Percentiles rank a stretch among this genome's conserved stretches.
These are phyloP conservation scores for Hortiboletus campestris DNA, from an alignment of 768 basidiomycete species.

Conservation along the genomic window DNA sequence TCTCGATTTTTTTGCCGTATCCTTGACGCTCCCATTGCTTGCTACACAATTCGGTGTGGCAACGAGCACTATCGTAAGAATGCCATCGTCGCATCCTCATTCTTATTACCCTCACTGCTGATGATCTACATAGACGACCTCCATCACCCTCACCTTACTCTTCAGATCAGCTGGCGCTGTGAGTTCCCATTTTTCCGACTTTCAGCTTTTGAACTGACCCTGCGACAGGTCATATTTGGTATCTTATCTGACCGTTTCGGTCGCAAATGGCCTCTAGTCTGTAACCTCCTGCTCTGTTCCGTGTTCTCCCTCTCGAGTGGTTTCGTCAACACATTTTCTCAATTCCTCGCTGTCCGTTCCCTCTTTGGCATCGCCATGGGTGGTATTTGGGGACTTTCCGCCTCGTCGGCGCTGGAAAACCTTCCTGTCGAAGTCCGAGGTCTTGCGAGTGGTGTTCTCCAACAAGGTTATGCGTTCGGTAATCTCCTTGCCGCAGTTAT, in stretches of 20 bases:
- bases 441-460: constrained; percentile 78
- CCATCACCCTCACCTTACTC: constrained; percentile 91
- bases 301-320: constrained; percentile 76
- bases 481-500: constrained; percentile 83
- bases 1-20: constrained; percentile 82
- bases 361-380: constrained; percentile 90
- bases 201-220: background rate
- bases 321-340: constrained; percentile 70
- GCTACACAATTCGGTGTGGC: constrained; percentile 45
- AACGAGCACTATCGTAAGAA: constrained; percentile 43
- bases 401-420: constrained; percentile 84
- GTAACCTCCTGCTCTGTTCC: constrained; percentile 68
- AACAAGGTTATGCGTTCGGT: constrained; percentile 87
- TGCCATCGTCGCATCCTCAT: background rate
- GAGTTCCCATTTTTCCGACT: constrained; percentile 10
- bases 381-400: constrained; percentile 83
- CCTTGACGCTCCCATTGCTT: constrained; percentile 52
- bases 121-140: constrained; percentile 49
- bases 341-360: constrained; percentile 80
- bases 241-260: constrained; percentile 86
- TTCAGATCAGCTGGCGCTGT: constrained; percentile 80
- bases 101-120: background rate
- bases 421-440: constrained; percentile 86
- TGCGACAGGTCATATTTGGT: constrained; percentile 63
- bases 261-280: constrained; percentile 89